Evolutionary conservation across 2,329 filamentous ascomycete genomes (phyloP), one percentile per base, ranked within the genome.

Genomic region (Alternaria metachromatica): DNA sequence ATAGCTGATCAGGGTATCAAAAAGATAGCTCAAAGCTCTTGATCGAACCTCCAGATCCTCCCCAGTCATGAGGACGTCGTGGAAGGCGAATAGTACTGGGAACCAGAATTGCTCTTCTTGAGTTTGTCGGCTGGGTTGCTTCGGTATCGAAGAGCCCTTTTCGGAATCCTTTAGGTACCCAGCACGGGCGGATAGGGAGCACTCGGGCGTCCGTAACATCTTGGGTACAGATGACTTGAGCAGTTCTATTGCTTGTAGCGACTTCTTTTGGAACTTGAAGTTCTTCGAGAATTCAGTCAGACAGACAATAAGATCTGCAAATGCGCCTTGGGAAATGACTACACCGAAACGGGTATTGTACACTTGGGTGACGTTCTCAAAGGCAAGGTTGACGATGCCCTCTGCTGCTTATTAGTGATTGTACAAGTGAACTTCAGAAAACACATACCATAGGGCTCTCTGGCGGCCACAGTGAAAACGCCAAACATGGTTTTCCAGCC

Each of bases 401-500:
- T 99, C 96, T 88, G 75, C 25, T 49, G 6, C n/a, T 8, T 28
- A 60, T 78, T 63, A 77, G 69, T 50, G 33, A 25, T 20, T 57
- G 13, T 20, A 46, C 43, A 46, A 2, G 23, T 12, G 43, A 11
- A 10, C 3, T 25, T 49, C 37, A 4, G 45, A 6, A 11, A 25
- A 48, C 18, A 76, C 84, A 71, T 82, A 88, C 86, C 87, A 77
- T 97, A 94, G 15, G 92, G 93, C 76, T 98, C 96, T 65, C 91
- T 87, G 18, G 96, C 96, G 26, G 96, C 96, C 41, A 98, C 94
- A 1, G 95, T 97, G 77, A 99, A 99, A 28, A 97, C 95, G 5
- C 95, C 96, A 80, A 99, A 98, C 95, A 99, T 99, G 20, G 96
- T 98, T 77, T 96, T 91, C 96, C 96, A 99, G 6, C 96, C 96